Percentiles rank a stretch among this genome's conserved stretches.
These are phyloP conservation scores for Citrus cavaleriei DNA, from an alignment of 345 rosid genomes.

Conservation along the genomic window DNA sequence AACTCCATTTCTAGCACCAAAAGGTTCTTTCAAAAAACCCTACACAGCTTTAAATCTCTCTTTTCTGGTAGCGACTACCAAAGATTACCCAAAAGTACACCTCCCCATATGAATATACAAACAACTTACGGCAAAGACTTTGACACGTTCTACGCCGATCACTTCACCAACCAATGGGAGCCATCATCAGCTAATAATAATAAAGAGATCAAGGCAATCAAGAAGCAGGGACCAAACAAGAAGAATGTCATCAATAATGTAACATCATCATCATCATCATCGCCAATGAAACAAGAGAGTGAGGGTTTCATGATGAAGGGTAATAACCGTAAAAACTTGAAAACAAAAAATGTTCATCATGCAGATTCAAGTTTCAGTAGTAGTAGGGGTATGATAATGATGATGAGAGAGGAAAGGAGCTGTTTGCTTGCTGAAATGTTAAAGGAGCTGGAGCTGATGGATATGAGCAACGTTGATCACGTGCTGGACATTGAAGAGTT, in stretches of 20 bases:
- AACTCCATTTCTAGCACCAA: slow-evolving; percentile 56
- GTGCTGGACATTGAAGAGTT: slow-evolving; percentile 70
- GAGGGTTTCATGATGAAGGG: slow-evolving; percentile 27
- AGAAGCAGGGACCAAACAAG: slow-evolving; percentile 9
- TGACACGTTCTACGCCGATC: slow-evolving; percentile 32
- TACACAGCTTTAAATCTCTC: slow-evolving; percentile 49
- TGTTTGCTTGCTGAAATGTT: slow-evolving; percentile 43
- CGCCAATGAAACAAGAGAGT: slow-evolving; percentile 15
- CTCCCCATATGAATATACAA: slow-evolving; percentile 8
- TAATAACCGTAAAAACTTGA: background rate
- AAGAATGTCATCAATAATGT: background rate
- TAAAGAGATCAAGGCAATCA: background rate
- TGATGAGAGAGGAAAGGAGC: slow-evolving; percentile 29
- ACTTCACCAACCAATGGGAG: slow-evolving; percentile 33
- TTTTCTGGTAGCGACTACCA: slow-evolving; percentile 43
- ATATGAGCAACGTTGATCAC: slow-evolving; percentile 52
- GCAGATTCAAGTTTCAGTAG: slow-evolving; percentile 15
- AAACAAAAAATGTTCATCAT: background rate
- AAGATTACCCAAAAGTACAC: slow-evolving; percentile 49
- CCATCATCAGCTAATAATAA: background rate
- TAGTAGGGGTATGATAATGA: background rate
- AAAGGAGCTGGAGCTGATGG: slow-evolving; percentile 69
- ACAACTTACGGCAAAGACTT: slow-evolving; percentile 19
- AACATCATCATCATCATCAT: background rate
- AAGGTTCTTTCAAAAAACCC: slow-evolving; percentile 55